Conservation (phyloP, 2,329 filamentous ascomycete genomes). For the Aspergillus aculeatus region DNA sequence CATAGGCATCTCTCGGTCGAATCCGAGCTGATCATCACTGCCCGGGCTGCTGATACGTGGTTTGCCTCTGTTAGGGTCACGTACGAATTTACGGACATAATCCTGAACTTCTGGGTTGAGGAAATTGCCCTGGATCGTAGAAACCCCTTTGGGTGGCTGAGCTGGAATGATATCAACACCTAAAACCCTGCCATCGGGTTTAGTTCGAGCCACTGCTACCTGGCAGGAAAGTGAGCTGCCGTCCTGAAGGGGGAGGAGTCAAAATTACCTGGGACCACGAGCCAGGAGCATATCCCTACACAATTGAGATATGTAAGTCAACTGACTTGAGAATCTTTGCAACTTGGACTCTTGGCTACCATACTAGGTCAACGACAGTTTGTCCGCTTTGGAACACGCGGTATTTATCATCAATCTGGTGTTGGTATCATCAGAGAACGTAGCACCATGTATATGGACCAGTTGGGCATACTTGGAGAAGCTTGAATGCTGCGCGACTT, state of each 20-base stretch:
- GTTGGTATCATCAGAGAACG: background rate
- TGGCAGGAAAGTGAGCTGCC: constrained; percentile 37
- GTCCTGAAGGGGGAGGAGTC: background rate
- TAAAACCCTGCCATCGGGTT: constrained; percentile 74
- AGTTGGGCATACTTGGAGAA: constrained; percentile 65
- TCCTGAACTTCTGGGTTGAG: constrained; percentile 70
- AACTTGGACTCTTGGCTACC: constrained; percentile 3
- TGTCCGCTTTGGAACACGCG: constrained; percentile 75
- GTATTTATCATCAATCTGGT: constrained; percentile 77
- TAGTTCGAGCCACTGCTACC: constrained; percentile 78
- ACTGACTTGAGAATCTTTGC: constrained; percentile 4
- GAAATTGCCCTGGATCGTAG: constrained; percentile 93
- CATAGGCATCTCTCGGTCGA: constrained; percentile 1
- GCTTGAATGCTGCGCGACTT: constrained; percentile 89
- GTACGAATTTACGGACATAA: constrained; percentile 74
- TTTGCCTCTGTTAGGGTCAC: constrained; percentile 60
- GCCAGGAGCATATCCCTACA: constrained; percentile 53
- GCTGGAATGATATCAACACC: constrained; percentile 94
- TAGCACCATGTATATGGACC: background rate
- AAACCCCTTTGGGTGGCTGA: constrained; percentile 86
- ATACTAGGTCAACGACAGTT: constrained; percentile 84
- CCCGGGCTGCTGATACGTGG: constrained; percentile 33
- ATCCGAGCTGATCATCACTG: background rate
- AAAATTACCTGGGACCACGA: constrained; percentile 57
- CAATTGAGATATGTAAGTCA: background rate